phyloP scores from a whole-genome alignment of 768 basidiomycete species.

The Tulasnella sp. region DNA sequence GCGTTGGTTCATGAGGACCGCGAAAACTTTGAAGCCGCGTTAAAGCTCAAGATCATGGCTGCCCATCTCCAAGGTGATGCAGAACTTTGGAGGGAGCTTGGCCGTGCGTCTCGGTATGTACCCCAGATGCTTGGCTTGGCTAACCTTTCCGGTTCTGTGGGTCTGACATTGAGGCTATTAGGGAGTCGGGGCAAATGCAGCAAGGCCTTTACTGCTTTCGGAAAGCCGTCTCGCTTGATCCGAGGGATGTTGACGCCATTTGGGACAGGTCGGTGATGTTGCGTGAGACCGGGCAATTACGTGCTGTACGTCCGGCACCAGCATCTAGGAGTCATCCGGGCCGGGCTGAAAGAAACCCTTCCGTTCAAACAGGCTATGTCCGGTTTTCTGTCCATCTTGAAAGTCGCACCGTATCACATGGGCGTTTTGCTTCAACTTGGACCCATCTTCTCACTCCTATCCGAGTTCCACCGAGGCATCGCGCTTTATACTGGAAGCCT shows the following conservation, averaged over 20 bases:
- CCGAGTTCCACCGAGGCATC: conserved; percentile 53
- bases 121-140: not conserved
- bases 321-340: not conserved
- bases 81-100: conserved; percentile 81
- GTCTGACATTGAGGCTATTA: conserved; percentile 18
- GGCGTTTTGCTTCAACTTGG: conserved; percentile 68
- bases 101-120: conserved; percentile 56
- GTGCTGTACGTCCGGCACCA: conserved; percentile 37
- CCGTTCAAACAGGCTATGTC: conserved; percentile 37
- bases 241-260: conserved; percentile 68
- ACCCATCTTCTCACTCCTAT: conserved; percentile 61
- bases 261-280: conserved; percentile 85
- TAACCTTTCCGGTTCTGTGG: not conserved
- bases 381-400: conserved; percentile 60
- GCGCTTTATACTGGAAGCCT: conserved; percentile 63
- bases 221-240: conserved; percentile 68
- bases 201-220: conserved; percentile 89
- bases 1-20: conserved; percentile 73
- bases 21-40: conserved; percentile 52
- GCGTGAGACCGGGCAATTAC: conserved; percentile 58
- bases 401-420: conserved; percentile 66
- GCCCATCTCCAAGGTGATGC: conserved; percentile 76
- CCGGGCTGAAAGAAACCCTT: not conserved
- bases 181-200: conserved; percentile 60
- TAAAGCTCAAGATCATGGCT: conserved; percentile 80